Base-by-base conservation (phyloP, 2,329 filamentous ascomycete genomes). In the Fulvia fulva region DNA sequence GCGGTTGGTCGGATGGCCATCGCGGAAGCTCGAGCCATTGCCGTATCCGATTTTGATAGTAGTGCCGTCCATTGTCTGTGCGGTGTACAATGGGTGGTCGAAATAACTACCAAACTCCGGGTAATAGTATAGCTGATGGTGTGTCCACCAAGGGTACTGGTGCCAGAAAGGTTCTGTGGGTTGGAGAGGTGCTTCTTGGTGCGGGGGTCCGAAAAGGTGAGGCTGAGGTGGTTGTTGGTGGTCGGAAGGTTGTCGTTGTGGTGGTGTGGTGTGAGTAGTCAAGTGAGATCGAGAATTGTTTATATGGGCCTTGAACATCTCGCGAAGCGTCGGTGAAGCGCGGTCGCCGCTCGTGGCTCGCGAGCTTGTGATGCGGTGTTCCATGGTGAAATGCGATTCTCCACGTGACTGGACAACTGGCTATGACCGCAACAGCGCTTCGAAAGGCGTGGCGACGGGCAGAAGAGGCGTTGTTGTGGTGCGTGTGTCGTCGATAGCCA, bases 91-190 rank as follows among this genome's bases (percentile, higher is more conserved):
- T 5, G 59, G 59, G 6, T 47, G 25, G 23, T 56, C 51, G 25
- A 53, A 28, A 34, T 30, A 58, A 8, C 59, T 53, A 19, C 51
- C 52, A 11, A 30, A 52, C 25, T 28, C 23, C 14, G 53, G 53
- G 50, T 61, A 58, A 32, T 55, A 59, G 14, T 57, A 58, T 11
- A 61, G 41, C 25, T 51, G 51, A 14, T 57, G 52, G 8, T 37
- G 32, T 16, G 54, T 46, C 61, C 61, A 61, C 21, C 37, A 46
- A 5, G 61, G 61, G 23, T 56, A 53, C 43, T 64, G 62, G 23
- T 59, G 45, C 57, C 52, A 57, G 45, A 64, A 64, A 21, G 55
- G 54, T 30, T 64, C 57, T 11, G 53, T 49, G 16, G 21, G 23
- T n/a, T 58, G 28, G 11, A 41, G 32, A 26, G 14, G 34, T 37